Evolutionary conservation across 1,284 basidiomycete species (phyloP).

Genomic region (Leccinum huronense): DNA sequence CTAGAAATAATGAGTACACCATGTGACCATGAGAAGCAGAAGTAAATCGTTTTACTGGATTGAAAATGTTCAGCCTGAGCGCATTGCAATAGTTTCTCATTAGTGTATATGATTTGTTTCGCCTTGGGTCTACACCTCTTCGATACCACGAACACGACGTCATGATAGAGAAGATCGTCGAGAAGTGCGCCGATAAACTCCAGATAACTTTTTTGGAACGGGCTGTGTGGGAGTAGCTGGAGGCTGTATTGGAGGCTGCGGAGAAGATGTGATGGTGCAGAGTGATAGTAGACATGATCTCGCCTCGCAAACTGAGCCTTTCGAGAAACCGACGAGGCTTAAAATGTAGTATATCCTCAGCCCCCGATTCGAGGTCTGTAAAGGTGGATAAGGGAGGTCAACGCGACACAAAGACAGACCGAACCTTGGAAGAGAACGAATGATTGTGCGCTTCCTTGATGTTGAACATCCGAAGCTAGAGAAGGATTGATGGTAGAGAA

Average conservation of each 20-base stretch:
- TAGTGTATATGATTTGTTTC: constrained; percentile 59
- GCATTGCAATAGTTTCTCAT: constrained; percentile 63
- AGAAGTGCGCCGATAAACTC: constrained; percentile 72
- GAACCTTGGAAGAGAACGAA: constrained; percentile 75
- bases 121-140: constrained; percentile 41
- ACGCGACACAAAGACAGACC: constrained; percentile 1
- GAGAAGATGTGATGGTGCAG: constrained; percentile 64
- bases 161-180: constrained; percentile 79
- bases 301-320: constrained; percentile 81
- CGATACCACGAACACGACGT: constrained; percentile 76
- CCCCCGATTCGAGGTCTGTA: constrained; percentile 78
- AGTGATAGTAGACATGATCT: constrained; percentile 68
- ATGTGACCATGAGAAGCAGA: not conserved
- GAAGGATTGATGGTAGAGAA: constrained; percentile 3
- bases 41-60: constrained; percentile 45
- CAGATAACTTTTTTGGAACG: constrained; percentile 60
- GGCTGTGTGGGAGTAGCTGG: constrained; percentile 47
- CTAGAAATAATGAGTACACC: constrained; percentile 36
- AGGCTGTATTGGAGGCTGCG: constrained; percentile 50
- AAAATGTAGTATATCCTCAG: too few species aligned
- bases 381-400: constrained; percentile 14
- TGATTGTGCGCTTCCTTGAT: constrained; percentile 82
- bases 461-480: constrained; percentile 50
- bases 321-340: not conserved
- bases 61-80: constrained; percentile 66